A percentile compares a stretch with the other conserved stretches of the same genome.
These are phyloP conservation scores for Metschnikowia chrysomelidarum DNA, from an alignment of 805 yeast genomes.

Conservation along the genomic window DNA sequence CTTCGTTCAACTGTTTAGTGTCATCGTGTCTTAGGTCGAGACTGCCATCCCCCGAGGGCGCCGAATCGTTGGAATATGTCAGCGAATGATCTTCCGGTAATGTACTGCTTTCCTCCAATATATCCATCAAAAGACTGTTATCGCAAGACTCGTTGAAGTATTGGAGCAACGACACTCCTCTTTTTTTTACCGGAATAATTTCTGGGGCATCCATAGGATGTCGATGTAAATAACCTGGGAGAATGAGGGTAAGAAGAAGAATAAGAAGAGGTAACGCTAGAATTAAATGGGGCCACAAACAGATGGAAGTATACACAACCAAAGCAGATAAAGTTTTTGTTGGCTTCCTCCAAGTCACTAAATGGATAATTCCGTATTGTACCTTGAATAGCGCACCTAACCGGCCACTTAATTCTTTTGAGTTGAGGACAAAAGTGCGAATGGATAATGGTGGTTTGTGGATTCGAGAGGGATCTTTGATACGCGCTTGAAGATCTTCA, in stretches of 20 bases:
- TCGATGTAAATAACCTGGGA: slow-evolving; percentile 66
- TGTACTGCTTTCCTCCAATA: slow-evolving; percentile 18
- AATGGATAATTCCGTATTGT: slow-evolving; percentile 59
- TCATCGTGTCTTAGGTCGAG: slow-evolving; percentile 2
- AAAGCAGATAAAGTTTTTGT: slow-evolving; percentile 62
- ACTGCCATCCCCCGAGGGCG: slow-evolving; percentile 8
- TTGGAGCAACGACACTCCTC: slow-evolving; percentile 56
- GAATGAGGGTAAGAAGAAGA: slow-evolving; percentile 54
- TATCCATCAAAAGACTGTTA: slow-evolving; percentile 33
- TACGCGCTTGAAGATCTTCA: slow-evolving; percentile 38
- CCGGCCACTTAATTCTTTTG: slow-evolving; percentile 53
- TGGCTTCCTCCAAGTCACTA: slow-evolving; percentile 75
- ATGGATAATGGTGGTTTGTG: slow-evolving; percentile 57
- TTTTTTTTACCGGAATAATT: slow-evolving; percentile 41
- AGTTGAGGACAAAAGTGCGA: slow-evolving; percentile 52
- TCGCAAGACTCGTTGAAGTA: slow-evolving; percentile 31
- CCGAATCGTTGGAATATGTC: slow-evolving; percentile 10
- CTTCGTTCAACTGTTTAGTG: slow-evolving; percentile 1
- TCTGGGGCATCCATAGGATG: slow-evolving; percentile 58
- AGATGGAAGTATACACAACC: slow-evolving; percentile 60
- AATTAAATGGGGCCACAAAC: slow-evolving; percentile 69
- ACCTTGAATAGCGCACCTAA: slow-evolving; percentile 56
- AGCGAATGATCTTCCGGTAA: slow-evolving; percentile 10
- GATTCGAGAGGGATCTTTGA: slow-evolving; percentile 44
- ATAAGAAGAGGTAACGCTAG: slow-evolving; percentile 60